phyloP scores from a whole-genome alignment of 108 stramenopile genomes.

The Chaetoceros tenuissimus region DNA sequence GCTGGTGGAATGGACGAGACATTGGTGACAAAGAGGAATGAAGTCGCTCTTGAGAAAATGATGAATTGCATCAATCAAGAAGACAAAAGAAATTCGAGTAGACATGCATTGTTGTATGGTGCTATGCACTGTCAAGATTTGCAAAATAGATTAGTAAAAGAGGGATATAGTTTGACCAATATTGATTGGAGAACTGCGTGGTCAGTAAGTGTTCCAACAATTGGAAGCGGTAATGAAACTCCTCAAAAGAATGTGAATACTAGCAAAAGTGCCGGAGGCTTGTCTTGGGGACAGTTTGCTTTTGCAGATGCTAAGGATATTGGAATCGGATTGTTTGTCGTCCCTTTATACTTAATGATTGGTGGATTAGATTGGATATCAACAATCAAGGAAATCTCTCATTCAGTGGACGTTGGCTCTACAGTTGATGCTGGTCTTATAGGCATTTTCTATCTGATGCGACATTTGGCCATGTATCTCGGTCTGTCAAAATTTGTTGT shows the following conservation, averaged over 20 bases:
- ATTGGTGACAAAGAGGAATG: conserved; percentile 46
- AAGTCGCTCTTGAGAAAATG: conserved; percentile 28
- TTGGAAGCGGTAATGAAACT: not conserved
- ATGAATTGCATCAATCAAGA: conserved; percentile 36
- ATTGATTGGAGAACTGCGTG: conserved; percentile 71
- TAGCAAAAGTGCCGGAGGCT: too few species aligned
- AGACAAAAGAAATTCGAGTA: conserved; percentile 1
- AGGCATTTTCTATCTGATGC: conserved; percentile 36
- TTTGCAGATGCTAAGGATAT: conserved; percentile 13
- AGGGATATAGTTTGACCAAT: conserved; percentile 37
- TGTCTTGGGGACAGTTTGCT: not conserved
- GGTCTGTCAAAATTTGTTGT: conserved; percentile 63
- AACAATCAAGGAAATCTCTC: conserved; percentile 36
- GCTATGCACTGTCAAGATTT: conserved; percentile 67
- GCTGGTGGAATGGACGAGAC: conserved; percentile 18
- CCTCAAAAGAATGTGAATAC: not conserved
- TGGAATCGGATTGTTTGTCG: conserved; percentile 31
- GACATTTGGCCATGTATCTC: conserved; percentile 65
- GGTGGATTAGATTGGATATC: conserved; percentile 82
- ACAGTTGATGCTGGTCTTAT: conserved; percentile 23
- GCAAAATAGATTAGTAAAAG: conserved; percentile 30
- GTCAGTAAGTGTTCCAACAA: conserved; percentile 16
- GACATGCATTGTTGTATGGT: conserved; percentile 55
- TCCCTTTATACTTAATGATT: conserved; percentile 47
- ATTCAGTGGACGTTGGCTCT: conserved; percentile 20